A percentile compares a stretch with the other conserved stretches of the same genome.
phyloP scores from a whole-genome alignment of 1,284 basidiomycete genomes.

The Ceratobasidium sp. region DNA sequence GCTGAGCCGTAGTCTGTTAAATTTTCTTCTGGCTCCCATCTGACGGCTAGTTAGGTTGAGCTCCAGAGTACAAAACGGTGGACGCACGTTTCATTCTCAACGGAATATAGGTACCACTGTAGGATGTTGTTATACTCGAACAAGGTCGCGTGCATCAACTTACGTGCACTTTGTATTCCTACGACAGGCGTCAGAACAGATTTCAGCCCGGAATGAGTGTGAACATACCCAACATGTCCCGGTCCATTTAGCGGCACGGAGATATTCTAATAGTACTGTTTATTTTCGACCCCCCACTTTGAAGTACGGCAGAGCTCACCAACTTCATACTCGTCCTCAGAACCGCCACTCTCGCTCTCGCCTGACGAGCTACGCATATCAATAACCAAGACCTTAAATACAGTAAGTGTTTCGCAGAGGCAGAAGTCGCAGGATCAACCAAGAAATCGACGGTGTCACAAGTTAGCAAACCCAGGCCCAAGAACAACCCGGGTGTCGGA shows the following conservation, averaged over 20 bases:
- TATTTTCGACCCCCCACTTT: background rate
- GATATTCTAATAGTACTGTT: slow-evolving; percentile 6
- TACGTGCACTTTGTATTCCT: slow-evolving; percentile 42
- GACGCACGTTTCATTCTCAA: slow-evolving; percentile 28
- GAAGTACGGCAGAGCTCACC: background rate
- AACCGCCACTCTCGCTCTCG: background rate
- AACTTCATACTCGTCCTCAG: slow-evolving; percentile 42
- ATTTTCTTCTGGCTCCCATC: slow-evolving; percentile 39
- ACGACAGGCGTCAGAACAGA: background rate
- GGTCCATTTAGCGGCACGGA: slow-evolving; percentile 26
- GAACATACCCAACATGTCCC: slow-evolving; percentile 22
- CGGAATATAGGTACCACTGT: slow-evolving; percentile 30
- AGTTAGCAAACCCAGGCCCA: no score
- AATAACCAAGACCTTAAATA: background rate
- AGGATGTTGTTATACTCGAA: background rate
- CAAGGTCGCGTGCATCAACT: background rate
- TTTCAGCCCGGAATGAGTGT: background rate
- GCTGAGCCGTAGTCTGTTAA: slow-evolving; percentile 36
- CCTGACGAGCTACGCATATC: slow-evolving; percentile 3
- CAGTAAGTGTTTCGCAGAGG: no score
- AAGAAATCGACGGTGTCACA: no score
- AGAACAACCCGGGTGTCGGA: no score
- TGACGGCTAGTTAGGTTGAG: background rate
- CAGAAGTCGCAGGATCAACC: background rate
- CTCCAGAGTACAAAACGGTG: background rate